Evolutionary conservation across 495 filamentous ascomycete genomes (phyloP), one percentile per base, ranked within the genome.

Genomic region (Diplogelasinospora grovesii): DNA sequence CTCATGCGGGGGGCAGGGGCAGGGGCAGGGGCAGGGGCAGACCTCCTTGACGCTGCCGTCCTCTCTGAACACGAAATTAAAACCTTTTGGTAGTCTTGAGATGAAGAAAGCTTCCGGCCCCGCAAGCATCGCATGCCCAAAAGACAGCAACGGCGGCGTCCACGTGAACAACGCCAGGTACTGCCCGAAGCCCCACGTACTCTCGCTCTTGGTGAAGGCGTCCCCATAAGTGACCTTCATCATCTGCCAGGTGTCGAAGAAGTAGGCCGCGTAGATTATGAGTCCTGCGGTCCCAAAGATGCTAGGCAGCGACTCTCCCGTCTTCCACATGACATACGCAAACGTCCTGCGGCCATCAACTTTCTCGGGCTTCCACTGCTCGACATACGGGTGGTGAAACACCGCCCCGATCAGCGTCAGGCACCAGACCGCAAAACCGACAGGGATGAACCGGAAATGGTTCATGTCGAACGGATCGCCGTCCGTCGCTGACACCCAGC

Each of bases 181-280:
- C 45, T 52, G 49, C 5, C 49, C 49, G 31, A 52, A 52, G 1
- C 49, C 49, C 49, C 49, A 52, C 9, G 11, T 41, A 31, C 42
- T 38, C 5, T 38, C 15, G 14, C 32, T 34, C 6, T 31, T 34
- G 2, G 24, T 38, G 23, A 52, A 52, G 10, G 49, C 41, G 3
- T 37, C 29, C 1, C 49, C 49, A 21, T 52, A 52, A 27, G 33
- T 43, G 7, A 41, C 39, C 41, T 52, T 48, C 49, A 52, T 52
- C 28, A 52, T 38, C 21, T 36, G 9, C 41, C 45, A 45, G n/a
- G 49, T 48, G 14, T 45, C 41, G 36, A 43, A 45, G 27, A 48
- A 52, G 25, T 52, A 52, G 20, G 14, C 21, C 9, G 40, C 31
- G 21, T 48, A 52, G 11, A 48, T 33, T 1, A 27, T 27, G 22